A percentile compares a stretch with the other conserved stretches of the same genome.
Evolutionary conservation across 495 filamentous ascomycete genomes (phyloP).

Genomic region (Staphylotrichum tortipilum): DNA sequence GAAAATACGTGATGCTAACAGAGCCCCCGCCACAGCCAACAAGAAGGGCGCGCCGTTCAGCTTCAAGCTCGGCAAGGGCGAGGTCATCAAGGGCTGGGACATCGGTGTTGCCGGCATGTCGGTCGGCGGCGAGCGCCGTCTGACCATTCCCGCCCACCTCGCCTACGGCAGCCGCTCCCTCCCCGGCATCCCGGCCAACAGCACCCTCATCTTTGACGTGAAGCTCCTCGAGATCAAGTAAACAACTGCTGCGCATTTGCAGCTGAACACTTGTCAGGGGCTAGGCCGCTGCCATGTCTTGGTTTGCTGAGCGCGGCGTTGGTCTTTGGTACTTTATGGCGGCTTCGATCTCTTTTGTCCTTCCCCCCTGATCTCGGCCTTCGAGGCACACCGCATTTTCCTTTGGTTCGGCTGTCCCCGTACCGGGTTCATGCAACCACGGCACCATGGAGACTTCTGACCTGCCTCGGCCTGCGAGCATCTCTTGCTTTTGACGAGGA

Average conservation of each 20-base stretch:
- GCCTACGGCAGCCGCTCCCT: constrained; percentile 77
- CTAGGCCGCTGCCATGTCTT: background rate
- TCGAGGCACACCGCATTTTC: constrained; percentile 10
- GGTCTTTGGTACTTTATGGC: constrained; percentile 10
- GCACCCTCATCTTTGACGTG: constrained; percentile 84
- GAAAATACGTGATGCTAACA: no score
- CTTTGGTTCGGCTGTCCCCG: constrained; percentile 10
- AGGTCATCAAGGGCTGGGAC: constrained; percentile 99
- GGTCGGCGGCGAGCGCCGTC: constrained; percentile 82
- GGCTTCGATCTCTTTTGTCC: constrained; percentile 2
- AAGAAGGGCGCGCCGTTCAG: constrained; percentile 95
- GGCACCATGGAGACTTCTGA: constrained; percentile 27
- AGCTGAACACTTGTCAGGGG: background rate
- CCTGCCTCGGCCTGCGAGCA: constrained; percentile 34
- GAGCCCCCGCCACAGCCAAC: constrained; percentile 72
- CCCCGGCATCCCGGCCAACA: constrained; percentile 82
- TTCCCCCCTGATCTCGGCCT: constrained; percentile 1
- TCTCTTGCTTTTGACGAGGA: constrained; percentile 28
- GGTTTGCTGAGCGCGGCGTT: constrained; percentile 10
- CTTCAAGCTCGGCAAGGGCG: constrained; percentile 86
- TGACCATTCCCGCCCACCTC: constrained; percentile 74
- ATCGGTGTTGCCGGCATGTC: constrained; percentile 87
- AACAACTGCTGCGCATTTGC: constrained; percentile 5
- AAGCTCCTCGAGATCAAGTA: constrained; percentile 69
- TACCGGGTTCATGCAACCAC: constrained; percentile 8